Evolutionary conservation across 352 stramenopile genomes (phyloP).

Genomic region (Phytophthora fragariae): DNA sequence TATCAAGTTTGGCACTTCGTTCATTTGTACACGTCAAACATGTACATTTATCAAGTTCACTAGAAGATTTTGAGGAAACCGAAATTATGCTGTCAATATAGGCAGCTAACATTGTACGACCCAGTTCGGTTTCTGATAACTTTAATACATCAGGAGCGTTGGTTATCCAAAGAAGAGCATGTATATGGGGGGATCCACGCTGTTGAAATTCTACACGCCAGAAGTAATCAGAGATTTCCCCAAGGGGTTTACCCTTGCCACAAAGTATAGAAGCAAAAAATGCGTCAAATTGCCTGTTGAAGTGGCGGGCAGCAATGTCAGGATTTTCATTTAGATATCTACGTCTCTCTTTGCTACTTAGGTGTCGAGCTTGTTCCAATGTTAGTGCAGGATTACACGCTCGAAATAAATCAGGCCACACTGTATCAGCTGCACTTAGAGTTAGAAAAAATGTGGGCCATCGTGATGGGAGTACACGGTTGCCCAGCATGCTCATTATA

Average conservation of each 20-base stretch:
- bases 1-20: too few species aligned
- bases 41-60: too few species aligned
- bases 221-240: conserved; percentile 29
- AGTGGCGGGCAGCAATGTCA: conserved; percentile 31
- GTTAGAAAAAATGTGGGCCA: too few species aligned
- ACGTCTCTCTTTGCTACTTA: background rate
- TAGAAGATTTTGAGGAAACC: too few species aligned
- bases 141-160: too few species aligned
- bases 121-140: too few species aligned
- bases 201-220: conserved; percentile 37
- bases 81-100: too few species aligned
- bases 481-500: conserved; percentile 6
- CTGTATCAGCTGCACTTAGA: conserved; percentile 31
- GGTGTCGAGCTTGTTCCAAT: background rate
- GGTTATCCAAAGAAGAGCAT: too few species aligned
- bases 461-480: conserved; percentile 11
- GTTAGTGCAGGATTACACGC: conserved; percentile 18
- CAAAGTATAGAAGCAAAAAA: too few species aligned
- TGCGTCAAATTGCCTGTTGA: conserved; percentile 32
- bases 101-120: too few species aligned
- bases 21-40: too few species aligned
- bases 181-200: conserved; percentile 34
- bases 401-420: conserved; percentile 35
- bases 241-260: conserved; percentile 11
- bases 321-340: conserved; percentile 28